Evolutionary conservation across 495 filamentous ascomycete species (phyloP).

Genomic region (Penicillium dipodomyicola): DNA sequence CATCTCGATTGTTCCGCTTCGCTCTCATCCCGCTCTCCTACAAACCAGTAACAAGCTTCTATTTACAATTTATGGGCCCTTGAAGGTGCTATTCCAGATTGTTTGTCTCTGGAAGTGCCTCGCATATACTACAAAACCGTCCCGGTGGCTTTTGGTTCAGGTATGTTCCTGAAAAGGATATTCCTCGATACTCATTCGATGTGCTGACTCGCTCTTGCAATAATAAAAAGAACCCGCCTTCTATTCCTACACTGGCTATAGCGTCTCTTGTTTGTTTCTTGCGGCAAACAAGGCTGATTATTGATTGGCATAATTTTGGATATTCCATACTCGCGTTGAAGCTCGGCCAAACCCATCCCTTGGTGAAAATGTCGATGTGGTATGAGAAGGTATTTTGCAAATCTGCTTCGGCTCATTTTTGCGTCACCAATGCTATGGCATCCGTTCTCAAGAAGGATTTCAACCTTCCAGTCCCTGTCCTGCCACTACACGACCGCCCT

Average conservation of each 20-base stretch:
- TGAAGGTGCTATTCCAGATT: constrained; percentile 85
- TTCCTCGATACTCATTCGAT: background rate
- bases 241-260: constrained; percentile 83
- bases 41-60: constrained; percentile 68
- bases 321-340: constrained; percentile 87
- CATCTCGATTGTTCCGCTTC: constrained; percentile 66
- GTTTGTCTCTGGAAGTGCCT: constrained; percentile 65
- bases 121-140: constrained; percentile 66
- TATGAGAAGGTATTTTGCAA: constrained; percentile 74
- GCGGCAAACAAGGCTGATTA: constrained; percentile 76
- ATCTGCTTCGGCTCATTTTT: constrained; percentile 70
- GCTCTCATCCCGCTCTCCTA: constrained; percentile 57
- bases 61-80: constrained; percentile 75
- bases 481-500: constrained; percentile 83
- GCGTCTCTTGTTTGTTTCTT: constrained; percentile 69
- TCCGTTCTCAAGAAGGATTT: constrained; percentile 66
- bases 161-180: constrained; percentile 31
- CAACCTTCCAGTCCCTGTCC: constrained; percentile 57
- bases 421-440: constrained; percentile 86
- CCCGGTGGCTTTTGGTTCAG: constrained; percentile 80
- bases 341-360: constrained; percentile 59
- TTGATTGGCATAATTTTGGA: constrained; percentile 99
- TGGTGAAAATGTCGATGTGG: constrained; percentile 69
- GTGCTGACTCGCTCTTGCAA: constrained; percentile 15
- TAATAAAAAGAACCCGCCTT: constrained; percentile 76